A percentile compares a stretch with the other conserved stretches of the same genome.
Conservation (phyloP, 495 filamentous ascomycete genomes). For the Hyphodiscus hymeniophilus region DNA sequence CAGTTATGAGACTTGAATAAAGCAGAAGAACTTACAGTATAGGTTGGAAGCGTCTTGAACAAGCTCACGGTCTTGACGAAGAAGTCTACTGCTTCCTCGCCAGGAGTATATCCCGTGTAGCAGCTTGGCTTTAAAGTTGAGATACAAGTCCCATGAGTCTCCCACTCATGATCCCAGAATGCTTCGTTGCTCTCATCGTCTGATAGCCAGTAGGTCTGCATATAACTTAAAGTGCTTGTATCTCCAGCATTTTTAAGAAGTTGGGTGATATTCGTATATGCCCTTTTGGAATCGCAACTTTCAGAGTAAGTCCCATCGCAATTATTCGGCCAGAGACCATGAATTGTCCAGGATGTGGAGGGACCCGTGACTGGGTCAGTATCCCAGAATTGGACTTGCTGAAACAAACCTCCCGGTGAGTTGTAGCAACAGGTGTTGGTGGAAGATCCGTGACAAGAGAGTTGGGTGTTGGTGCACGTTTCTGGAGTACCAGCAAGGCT, state of each 20-base stretch:
- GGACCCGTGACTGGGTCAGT: slow-evolving; percentile 42
- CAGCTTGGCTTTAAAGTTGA: slow-evolving; percentile 52
- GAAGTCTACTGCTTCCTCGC: slow-evolving; percentile 40
- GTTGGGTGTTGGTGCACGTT: not conserved
- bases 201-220: slow-evolving; percentile 44
- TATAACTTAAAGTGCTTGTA: slow-evolving; percentile 49
- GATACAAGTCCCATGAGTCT: slow-evolving; percentile 57
- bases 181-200: slow-evolving; percentile 31
- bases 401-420: slow-evolving; percentile 53
- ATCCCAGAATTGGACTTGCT: slow-evolving; percentile 73
- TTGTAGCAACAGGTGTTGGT: slow-evolving; percentile 27
- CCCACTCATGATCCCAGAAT: slow-evolving; percentile 70
- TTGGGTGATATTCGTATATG: slow-evolving; percentile 52
- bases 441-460: slow-evolving; percentile 5
- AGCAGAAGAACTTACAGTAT: slow-evolving; percentile 32
- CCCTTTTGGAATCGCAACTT: slow-evolving; percentile 51
- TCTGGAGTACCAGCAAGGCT: slow-evolving; percentile 1
- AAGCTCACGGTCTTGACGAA: slow-evolving; percentile 36
- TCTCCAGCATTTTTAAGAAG: slow-evolving; percentile 48
- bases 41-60: slow-evolving; percentile 53
- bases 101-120: slow-evolving; percentile 48
- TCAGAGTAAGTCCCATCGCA: slow-evolving; percentile 61
- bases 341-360: slow-evolving; percentile 42
- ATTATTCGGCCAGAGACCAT: slow-evolving; percentile 46
- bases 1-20: not conserved